Conservation (phyloP, 352 stramenopile genomes). For the Phytophthora brassicae region DNA sequence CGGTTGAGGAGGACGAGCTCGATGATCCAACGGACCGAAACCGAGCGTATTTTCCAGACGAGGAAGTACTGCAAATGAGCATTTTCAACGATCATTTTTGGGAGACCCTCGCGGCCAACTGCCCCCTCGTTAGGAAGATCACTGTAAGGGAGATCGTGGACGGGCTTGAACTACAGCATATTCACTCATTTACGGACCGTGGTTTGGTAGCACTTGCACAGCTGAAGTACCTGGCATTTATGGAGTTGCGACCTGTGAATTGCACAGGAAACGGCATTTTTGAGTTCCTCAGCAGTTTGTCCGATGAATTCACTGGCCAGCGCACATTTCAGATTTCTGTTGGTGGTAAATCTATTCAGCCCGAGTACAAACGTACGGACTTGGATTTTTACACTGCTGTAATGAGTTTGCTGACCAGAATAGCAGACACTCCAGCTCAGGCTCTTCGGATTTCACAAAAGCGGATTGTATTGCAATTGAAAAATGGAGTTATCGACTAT, state of each 20-base stretch:
- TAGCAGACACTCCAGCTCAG: conserved; percentile 5
- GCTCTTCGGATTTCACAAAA: conserved; percentile 14
- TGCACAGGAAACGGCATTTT: conserved; percentile 42
- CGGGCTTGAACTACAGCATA: conserved; percentile 27
- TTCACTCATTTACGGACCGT: conserved; percentile 33
- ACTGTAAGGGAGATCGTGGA: conserved; percentile 35
- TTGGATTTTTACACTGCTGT: conserved; percentile 36
- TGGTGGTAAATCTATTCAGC: conserved; percentile 6
- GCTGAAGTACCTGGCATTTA: conserved; percentile 29
- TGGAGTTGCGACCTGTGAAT: conserved; percentile 42
- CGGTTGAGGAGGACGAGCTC: conserved; percentile 24
- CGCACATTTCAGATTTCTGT: conserved; percentile 43
- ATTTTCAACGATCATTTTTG: conserved; percentile 42
- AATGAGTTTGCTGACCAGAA: conserved; percentile 21
- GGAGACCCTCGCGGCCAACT: conserved; percentile 16
- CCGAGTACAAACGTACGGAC: conserved; percentile 4
- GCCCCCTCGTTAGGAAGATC: conserved; percentile 24
- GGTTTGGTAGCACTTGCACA: conserved; percentile 25
- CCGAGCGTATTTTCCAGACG: conserved; percentile 15
- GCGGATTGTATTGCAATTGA: conserved; percentile 34
- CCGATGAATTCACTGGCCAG: conserved; percentile 27
- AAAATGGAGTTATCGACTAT: conserved; percentile 14
- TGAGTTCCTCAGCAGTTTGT: conserved; percentile 36
- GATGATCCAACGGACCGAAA: conserved; percentile 26
- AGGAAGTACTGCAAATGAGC: conserved; percentile 25